These are phyloP conservation scores for Serendipita vermifera DNA, from an alignment of 768 basidiomycete species.

Conservation along the genomic window DNA sequence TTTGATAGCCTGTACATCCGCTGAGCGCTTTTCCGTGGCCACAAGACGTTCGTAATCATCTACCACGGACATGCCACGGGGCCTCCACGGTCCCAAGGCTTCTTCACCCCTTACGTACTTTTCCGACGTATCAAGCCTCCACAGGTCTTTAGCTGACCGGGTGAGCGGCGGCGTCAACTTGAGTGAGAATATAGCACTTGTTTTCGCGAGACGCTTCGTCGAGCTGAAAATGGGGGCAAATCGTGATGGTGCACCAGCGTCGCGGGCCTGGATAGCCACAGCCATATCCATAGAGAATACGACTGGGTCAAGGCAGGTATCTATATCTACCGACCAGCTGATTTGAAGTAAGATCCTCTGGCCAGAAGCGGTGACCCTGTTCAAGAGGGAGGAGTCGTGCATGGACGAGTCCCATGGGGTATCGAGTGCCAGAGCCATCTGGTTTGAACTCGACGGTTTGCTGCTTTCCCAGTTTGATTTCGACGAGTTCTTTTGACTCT, in stretches of 20 bases:
- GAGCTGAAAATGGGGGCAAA: slow-evolving; percentile 68
- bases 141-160: slow-evolving; percentile 76
- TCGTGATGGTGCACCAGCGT: slow-evolving; percentile 70
- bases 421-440: slow-evolving; percentile 64
- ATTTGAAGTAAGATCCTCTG: slow-evolving; percentile 72
- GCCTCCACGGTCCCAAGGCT: slow-evolving; percentile 64
- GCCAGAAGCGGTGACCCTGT: slow-evolving; percentile 63
- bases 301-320: slow-evolving; percentile 72
- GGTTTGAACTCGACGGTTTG: slow-evolving; percentile 61
- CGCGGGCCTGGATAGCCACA: slow-evolving; percentile 68
- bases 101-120: slow-evolving; percentile 95
- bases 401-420: slow-evolving; percentile 89
- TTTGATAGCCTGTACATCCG: slow-evolving; percentile 81
- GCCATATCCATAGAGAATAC: slow-evolving; percentile 80
- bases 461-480: slow-evolving; percentile 62
- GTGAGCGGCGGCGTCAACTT: slow-evolving; percentile 72
- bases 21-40: slow-evolving; percentile 56
- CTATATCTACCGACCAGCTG: slow-evolving; percentile 65
- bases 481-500: slow-evolving; percentile 52
- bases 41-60: slow-evolving; percentile 71
- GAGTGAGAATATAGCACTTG: slow-evolving; percentile 73
- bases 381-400: slow-evolving; percentile 74
- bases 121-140: slow-evolving; percentile 88
- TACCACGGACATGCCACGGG: slow-evolving; percentile 76
- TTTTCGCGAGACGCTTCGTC: slow-evolving; percentile 61